Percentiles rank a stretch among this genome's conserved stretches.
phyloP scores from a whole-genome alignment of 768 basidiomycete species.

The Pleurotus tuber-regium region DNA sequence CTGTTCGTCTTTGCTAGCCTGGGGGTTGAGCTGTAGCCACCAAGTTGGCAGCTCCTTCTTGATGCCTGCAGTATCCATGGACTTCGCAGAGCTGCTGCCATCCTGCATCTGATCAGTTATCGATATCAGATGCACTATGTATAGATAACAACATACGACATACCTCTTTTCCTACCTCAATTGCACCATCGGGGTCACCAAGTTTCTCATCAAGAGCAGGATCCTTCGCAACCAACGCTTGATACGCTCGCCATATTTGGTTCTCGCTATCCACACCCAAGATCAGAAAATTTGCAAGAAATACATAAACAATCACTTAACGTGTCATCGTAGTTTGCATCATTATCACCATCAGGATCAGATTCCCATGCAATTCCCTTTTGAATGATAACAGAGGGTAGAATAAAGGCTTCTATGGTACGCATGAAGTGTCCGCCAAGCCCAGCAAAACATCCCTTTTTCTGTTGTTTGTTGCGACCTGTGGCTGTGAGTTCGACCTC shows the following conservation, averaged over 20 bases:
- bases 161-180: too few relatives aligned
- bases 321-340: neutral
- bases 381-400: neutral
- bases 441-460: too few relatives aligned
- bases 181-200: too few relatives aligned
- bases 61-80: neutral
- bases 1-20: conserved; percentile 1
- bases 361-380: neutral
- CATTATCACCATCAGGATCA: neutral
- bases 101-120: neutral
- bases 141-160: too few relatives aligned
- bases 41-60: neutral
- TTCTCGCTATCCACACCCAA: too few relatives aligned
- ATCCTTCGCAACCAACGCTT: too few relatives aligned
- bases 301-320: neutral
- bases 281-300: neutral
- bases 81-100: neutral
- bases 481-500: too few relatives aligned
- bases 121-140: too few relatives aligned
- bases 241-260: too few relatives aligned
- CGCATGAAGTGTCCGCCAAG: conserved; percentile 6
- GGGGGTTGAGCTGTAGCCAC: neutral
- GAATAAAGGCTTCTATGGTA: conserved; percentile 5
- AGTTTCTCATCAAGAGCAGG: too few relatives aligned
- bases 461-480: too few relatives aligned